Evolutionary conservation across 495 filamentous ascomycete species (phyloP).

Genomic region (Annulohypoxylon bovei): DNA sequence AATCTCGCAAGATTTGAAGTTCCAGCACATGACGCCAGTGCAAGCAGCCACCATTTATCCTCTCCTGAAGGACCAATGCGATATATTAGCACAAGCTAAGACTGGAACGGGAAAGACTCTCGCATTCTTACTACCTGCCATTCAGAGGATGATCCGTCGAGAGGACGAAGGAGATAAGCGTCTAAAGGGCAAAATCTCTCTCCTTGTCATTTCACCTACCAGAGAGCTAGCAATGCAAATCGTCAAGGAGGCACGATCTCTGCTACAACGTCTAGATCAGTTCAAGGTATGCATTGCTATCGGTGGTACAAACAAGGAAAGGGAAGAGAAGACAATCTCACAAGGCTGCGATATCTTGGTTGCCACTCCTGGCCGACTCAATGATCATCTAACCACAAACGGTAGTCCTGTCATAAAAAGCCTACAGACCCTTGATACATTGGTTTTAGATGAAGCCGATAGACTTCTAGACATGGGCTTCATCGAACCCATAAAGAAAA

Average conservation of each 20-base stretch:
- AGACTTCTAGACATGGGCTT: conserved; percentile 74
- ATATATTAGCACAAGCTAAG: conserved; percentile 68
- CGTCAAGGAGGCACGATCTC: conserved; percentile 59
- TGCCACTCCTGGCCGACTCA: conserved; percentile 71
- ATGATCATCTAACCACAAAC: conserved; percentile 58
- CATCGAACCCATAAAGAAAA: conserved; percentile 65
- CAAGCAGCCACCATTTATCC: conserved; percentile 54
- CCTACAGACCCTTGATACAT: conserved; percentile 58
- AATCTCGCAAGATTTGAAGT: conserved; percentile 53
- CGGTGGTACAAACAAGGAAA: conserved; percentile 52
- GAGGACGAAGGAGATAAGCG: no score
- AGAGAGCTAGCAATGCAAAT: conserved; percentile 75
- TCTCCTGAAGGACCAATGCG: conserved; percentile 47
- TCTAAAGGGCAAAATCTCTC: conserved; percentile 56
- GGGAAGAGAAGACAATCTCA: conserved; percentile 49
- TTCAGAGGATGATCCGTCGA: conserved; percentile 66
- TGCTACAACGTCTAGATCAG: conserved; percentile 47
- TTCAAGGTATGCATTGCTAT: conserved; percentile 51
- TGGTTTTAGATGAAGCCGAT: conserved; percentile 75
- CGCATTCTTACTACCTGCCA: conserved; percentile 71
- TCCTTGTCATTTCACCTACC: conserved; percentile 72
- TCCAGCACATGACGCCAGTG: conserved; percentile 58
- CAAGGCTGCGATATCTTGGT: conserved; percentile 63
- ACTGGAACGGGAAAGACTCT: conserved; percentile 77
- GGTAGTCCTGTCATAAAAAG: not conserved